These are phyloP conservation scores for Xylariaceae sp. DNA, from an alignment of 2,329 filamentous ascomycete species.

Conservation along the genomic window DNA sequence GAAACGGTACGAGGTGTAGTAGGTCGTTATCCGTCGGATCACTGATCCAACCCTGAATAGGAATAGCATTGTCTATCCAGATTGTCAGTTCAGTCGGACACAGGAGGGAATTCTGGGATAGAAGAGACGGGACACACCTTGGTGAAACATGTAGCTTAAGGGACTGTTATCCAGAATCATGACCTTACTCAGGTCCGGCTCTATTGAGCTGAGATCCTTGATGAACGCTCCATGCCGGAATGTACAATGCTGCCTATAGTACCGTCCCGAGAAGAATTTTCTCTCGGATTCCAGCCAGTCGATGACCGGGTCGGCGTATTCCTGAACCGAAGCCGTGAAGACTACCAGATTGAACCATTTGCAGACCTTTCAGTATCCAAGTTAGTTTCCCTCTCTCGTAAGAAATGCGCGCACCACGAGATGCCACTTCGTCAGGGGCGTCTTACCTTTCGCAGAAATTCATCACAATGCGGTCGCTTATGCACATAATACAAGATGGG, in stretches of 20 bases:
- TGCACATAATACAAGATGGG: slow-evolving; percentile 98
- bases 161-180: slow-evolving; percentile 99
- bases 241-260: slow-evolving; percentile 96
- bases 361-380: slow-evolving; percentile 54
- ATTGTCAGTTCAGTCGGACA: slow-evolving; percentile 2
- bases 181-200: slow-evolving; percentile 94
- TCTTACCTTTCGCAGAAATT: slow-evolving; percentile 78
- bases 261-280: slow-evolving; percentile 90
- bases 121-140: slow-evolving; percentile 64
- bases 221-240: slow-evolving; percentile 94
- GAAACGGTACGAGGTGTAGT: slow-evolving; percentile 81
- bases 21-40: slow-evolving; percentile 96
- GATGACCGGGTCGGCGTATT: slow-evolving; percentile 97
- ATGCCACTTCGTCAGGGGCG: background rate
- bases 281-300: slow-evolving; percentile 97
- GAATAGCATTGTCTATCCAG: slow-evolving; percentile 85
- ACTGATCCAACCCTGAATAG: slow-evolving; percentile 98
- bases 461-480: slow-evolving; percentile 93
- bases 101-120: background rate
- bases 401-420: background rate
- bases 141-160: slow-evolving; percentile 96
- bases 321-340: slow-evolving; percentile 95
- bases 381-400: slow-evolving; percentile 19
- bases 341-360: slow-evolving; percentile 98
- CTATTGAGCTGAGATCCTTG: slow-evolving; percentile 92